Evolutionary conservation across 2,329 filamentous ascomycete genomes (phyloP).

Genomic region (Herpotrichia juniperi): DNA sequence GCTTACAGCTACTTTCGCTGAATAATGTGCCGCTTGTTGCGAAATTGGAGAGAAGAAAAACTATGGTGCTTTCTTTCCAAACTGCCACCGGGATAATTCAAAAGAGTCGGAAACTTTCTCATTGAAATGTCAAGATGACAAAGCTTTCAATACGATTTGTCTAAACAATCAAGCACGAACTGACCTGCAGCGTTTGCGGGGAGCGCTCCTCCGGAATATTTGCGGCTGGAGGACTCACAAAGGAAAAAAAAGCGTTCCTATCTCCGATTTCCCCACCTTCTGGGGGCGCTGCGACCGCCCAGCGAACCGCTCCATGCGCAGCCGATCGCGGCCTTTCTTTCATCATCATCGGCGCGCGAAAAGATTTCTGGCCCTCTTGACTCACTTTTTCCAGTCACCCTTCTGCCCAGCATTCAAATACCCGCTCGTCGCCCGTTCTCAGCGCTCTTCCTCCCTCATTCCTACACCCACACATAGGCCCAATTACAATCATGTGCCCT

Average conservation of each 20-base stretch:
- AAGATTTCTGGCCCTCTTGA: slow-evolving; percentile 44
- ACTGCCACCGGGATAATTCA: no score
- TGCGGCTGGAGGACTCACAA: slow-evolving; percentile 13
- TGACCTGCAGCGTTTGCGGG: neutral
- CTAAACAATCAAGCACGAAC: neutral
- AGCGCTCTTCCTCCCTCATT: slow-evolving; percentile 11
- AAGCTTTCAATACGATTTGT: slow-evolving; percentile 1
- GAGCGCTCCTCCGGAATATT: slow-evolving; percentile 14
- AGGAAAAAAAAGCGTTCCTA: slow-evolving; percentile 14
- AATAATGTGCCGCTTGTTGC: no score
- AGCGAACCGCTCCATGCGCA: slow-evolving; percentile 8
- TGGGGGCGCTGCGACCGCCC: slow-evolving; percentile 9
- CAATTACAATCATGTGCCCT: slow-evolving; percentile 50
- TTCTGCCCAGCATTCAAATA: slow-evolving; percentile 35
- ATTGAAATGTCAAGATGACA: no score
- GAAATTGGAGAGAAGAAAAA: no score
- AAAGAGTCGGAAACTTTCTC: no score
- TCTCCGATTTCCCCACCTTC: slow-evolving; percentile 10
- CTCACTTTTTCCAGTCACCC: slow-evolving; percentile 35
- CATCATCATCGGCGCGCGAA: slow-evolving; percentile 33
- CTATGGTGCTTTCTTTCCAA: no score
- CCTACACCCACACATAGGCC: slow-evolving; percentile 5
- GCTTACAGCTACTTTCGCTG: no score
- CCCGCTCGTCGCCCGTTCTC: slow-evolving; percentile 17
- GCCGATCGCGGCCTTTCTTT: slow-evolving; percentile 38